Conservation (phyloP, 1,284 basidiomycete species). For the Vanrija sp. region DNA sequence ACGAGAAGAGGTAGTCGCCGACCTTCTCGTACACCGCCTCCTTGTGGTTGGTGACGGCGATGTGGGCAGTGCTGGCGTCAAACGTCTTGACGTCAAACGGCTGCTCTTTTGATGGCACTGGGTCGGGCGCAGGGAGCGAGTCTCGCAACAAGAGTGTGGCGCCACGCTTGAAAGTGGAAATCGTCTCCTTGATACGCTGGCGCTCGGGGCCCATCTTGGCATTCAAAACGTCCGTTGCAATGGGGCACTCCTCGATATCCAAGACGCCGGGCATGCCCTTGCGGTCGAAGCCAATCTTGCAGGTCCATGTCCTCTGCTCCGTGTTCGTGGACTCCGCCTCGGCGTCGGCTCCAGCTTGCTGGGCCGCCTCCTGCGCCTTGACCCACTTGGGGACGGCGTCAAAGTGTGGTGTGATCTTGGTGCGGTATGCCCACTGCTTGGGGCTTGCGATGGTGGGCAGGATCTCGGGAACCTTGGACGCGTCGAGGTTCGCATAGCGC, state of each 20-base stretch:
- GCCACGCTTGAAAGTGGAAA: constrained; percentile 77
- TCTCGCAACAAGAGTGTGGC: constrained; percentile 90
- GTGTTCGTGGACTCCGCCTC: constrained; percentile 10
- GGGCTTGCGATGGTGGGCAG: constrained; percentile 79
- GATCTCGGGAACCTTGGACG: constrained; percentile 60
- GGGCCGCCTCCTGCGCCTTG: constrained; percentile 10
- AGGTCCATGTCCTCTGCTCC: constrained; percentile 23
- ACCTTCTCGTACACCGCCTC: constrained; percentile 78
- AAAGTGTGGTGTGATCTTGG: constrained; percentile 97
- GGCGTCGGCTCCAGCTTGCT: background rate
- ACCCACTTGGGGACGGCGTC: constrained; percentile 64
- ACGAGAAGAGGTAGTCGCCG: constrained; percentile 76
- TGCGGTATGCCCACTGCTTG: constrained; percentile 84
- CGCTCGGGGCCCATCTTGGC: constrained; percentile 62
- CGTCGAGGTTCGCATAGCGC: constrained; percentile 64
- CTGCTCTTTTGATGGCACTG: constrained; percentile 27
- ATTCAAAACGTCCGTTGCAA: constrained; percentile 81
- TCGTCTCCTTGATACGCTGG: constrained; percentile 68
- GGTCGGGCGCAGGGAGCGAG: constrained; percentile 56
- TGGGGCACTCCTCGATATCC: constrained; percentile 97
- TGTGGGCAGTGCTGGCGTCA: constrained; percentile 49
- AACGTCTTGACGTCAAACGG: constrained; percentile 22
- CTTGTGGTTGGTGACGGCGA: constrained; percentile 81
- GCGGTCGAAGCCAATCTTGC: constrained; percentile 76
- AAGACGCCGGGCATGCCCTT: constrained; percentile 71